Evolutionary conservation across 306 rosid species (phyloP), one percentile per base, ranked within the genome.

Genomic region (Medicago lupulina): DNA sequence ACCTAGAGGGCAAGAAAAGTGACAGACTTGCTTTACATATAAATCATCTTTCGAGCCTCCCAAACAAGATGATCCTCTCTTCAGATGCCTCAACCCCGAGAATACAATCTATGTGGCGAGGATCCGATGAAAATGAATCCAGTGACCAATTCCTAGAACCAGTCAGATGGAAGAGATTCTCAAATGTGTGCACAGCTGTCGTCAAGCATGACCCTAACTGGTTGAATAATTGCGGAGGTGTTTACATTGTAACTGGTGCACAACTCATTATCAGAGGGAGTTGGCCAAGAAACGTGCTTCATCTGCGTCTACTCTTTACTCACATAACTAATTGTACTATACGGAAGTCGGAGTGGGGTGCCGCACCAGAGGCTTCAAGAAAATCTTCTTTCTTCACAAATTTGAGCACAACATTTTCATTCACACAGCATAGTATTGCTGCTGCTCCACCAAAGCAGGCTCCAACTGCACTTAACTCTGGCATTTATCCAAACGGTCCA

Each of bases 211-310:
- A 94, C 63, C 93, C 95, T 21, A 85, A 83, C 85, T 94, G 98
- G 98, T 73, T 91, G 81, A 82, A 82, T 43, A 80, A 79, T 53
- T 86, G 86, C 8, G 49, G 79, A 47, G 97, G 98, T 68, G 98
- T 91, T 79, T 94, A 85, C 41, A 85, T 94, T 15, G 98, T 94
- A 63, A 88, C 94, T 0, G 98, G 98, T 38, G 96, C 96, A n/a
- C 98, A 90, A 74, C 92, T 94, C 47, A 31, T 94, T 54, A 85
- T 82, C 81, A 90, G 82, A 83, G 97, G 98, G 68, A 86, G 85
- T 61, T 94, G 98, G 98, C 98, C 97, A 13, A 91, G 82, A 83
- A 91, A 87, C 5, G 84, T 88, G 49, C 97, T 94, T 77, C 97
- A 94, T 82, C 89, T 94, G 77, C 90, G 95, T 18, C 91, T 94